Percentiles rank a stretch among this genome's conserved stretches.
phyloP scores from a whole-genome alignment of 768 basidiomycete genomes.

The Nidula microcarpa region DNA sequence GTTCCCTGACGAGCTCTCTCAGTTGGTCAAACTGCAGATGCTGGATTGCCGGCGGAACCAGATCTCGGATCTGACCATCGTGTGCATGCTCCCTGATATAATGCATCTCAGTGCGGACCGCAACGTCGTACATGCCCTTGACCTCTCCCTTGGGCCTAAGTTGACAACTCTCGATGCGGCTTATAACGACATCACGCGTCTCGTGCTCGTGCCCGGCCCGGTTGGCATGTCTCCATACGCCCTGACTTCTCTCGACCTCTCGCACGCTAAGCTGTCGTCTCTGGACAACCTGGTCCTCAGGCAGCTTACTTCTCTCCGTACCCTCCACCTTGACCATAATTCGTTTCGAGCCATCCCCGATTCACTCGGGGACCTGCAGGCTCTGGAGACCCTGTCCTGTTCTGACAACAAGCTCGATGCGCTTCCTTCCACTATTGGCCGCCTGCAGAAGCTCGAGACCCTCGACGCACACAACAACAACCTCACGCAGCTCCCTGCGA shows the following conservation, averaged over 20 bases:
- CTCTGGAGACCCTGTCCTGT: conserved; percentile 73
- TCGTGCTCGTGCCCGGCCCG: conserved; percentile 57
- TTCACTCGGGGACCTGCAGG: conserved; percentile 69
- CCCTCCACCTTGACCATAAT: conserved; percentile 82
- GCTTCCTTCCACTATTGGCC: conserved; percentile 75
- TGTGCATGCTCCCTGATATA: conserved; percentile 68
- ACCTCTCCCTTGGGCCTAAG: conserved; percentile 68
- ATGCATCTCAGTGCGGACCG: conserved; percentile 72
- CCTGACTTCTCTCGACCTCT: conserved; percentile 80
- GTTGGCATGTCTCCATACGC: conserved; percentile 38
- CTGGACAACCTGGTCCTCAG: conserved; percentile 72
- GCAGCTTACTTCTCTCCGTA: conserved; percentile 67
- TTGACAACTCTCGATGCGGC: conserved; percentile 71
- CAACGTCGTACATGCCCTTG: conserved; percentile 78
- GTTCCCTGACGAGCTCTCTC: conserved; percentile 60
- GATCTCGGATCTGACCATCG: conserved; percentile 69
- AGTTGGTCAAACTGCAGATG: conserved; percentile 56
- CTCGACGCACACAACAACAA: conserved; percentile 93
- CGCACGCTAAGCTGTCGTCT: conserved; percentile 82
- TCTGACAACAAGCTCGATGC: conserved; percentile 86
- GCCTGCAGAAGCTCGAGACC: conserved; percentile 65
- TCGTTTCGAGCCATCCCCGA: conserved; percentile 81
- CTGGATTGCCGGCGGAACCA: conserved; percentile 87
- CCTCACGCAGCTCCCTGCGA: conserved; percentile 66
- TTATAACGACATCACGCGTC: conserved; percentile 85